phyloP scores from a whole-genome alignment of 441 rosid genomes.

The Pelargonium fulgidum region DNA sequence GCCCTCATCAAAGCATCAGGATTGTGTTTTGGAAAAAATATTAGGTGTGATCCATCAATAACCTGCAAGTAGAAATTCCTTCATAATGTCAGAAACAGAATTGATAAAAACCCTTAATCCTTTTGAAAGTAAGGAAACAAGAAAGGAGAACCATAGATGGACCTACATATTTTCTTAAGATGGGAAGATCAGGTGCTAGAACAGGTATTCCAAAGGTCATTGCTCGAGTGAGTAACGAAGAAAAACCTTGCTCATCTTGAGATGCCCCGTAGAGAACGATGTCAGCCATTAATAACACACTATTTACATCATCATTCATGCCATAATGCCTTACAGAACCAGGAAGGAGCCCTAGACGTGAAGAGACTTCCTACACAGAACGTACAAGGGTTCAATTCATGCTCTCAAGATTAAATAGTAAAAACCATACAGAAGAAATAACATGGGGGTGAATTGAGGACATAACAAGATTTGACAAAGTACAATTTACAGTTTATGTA shows the following conservation, averaged over 20 bases:
- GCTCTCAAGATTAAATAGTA: conserved; percentile 11
- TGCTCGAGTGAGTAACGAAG: conserved; percentile 75
- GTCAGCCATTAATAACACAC: conserved; percentile 71
- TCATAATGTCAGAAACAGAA: conserved; percentile 7
- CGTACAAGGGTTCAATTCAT: conserved; percentile 12
- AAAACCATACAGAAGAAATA: not conserved
- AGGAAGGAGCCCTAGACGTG: conserved; percentile 61
- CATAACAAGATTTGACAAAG: conserved; percentile 7
- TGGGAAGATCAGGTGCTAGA: conserved; percentile 68
- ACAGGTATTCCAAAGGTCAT: conserved; percentile 84
- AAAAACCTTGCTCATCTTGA: conserved; percentile 90
- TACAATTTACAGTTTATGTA: not conserved
- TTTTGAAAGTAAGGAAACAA: conserved; percentile 20
- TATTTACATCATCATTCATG: conserved; percentile 63
- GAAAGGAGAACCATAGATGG: conserved; percentile 15
- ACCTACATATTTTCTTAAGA: conserved; percentile 75
- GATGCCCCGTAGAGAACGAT: conserved; percentile 87
- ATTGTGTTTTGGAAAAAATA: conserved; percentile 53
- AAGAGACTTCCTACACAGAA: conserved; percentile 60
- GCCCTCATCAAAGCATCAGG: conserved; percentile 67
- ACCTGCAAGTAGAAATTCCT: conserved; percentile 41
- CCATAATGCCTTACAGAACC: conserved; percentile 74
- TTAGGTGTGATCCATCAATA: conserved; percentile 61
- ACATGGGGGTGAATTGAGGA: conserved; percentile 6
- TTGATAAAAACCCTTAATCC: conserved; percentile 15